phyloP scores from a whole-genome alignment of 2,329 filamentous ascomycete genomes.

The Fusarium sp. region DNA sequence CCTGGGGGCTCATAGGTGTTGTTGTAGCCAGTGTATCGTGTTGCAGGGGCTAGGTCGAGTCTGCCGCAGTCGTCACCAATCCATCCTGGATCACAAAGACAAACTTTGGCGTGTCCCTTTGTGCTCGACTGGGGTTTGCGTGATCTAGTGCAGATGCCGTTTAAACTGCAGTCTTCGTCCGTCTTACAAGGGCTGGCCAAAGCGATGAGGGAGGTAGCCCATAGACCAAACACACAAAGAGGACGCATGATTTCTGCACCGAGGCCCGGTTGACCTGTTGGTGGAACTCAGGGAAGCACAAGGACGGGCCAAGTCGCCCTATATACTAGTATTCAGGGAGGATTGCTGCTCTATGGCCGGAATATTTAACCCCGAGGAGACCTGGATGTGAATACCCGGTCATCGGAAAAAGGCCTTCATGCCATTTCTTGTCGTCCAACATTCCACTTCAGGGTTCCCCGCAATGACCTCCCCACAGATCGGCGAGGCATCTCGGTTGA shows the following conservation, averaged over 20 bases:
- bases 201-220: accelerated
- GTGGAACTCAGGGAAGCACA: not conserved
- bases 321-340: not conserved
- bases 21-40: constrained; percentile 59
- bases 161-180: constrained; percentile 49
- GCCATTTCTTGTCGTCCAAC: not conserved
- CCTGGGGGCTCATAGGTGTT: constrained; percentile 55
- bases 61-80: constrained; percentile 56
- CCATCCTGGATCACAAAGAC: constrained; percentile 58
- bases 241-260: not conserved
- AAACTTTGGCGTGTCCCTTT: constrained; percentile 6
- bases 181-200: constrained; percentile 19
- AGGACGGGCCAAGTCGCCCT: not conserved
- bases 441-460: constrained; percentile 14
- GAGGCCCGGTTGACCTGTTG: not conserved
- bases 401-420: not conserved
- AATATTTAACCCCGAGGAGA: not conserved
- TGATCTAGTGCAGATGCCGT: constrained; percentile 42
- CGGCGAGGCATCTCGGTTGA: not conserved
- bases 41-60: constrained; percentile 58
- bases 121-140: not conserved
- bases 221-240: not conserved
- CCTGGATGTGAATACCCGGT: not conserved
- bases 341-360: not conserved
- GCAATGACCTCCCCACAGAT: not conserved